Base-by-base conservation (phyloP, 1,284 basidiomycete genomes). In the Microstroma glucosiphilum region DNA sequence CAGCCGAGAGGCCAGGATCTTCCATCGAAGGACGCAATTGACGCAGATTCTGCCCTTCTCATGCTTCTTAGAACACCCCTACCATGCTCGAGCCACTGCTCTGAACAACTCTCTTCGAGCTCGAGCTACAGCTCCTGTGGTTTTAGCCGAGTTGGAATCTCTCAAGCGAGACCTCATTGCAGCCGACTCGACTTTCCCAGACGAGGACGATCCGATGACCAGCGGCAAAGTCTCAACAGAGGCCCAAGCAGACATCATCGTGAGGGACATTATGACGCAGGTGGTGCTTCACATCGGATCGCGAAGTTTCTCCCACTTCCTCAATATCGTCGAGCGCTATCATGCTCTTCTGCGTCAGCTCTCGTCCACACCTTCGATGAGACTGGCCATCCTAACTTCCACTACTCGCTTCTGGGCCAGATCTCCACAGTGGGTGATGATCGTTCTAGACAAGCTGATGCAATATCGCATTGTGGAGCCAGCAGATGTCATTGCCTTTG, bases 381-480 rank as follows among this genome's bases (percentile, higher is more conserved):
- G 82, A 1, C 21, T 74, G 61, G 63, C 67, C 86, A 65, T 87
- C 87, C 42, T 89, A 87, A 71, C 82, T 81, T 41, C 87, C 88
- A 68, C 86, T 90, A 69, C 84, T 92, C 25, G 84, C 82, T 56
- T 86, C 87, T 19, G 86, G 89, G 6, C 85, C 84, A 0, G 80
- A 82, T 23, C 96, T 90, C 81, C 70, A 15, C 76, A 79, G 62
- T 79, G 77, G 77, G 56, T 74, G 6, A 51, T 64, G 23, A 79
- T 98, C 73, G 92, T 96, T 6, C 87, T 94, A 67, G 96, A 97
- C 83, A 99, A 99, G 82, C 83, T 97, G 66, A 89, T 98, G 85
- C 94, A 98, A 80, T 99, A 99, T 80, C 90, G 96, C 75, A 90
- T 98, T 62, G 88, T 98, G 37, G 92, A 97, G 75, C 91, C 93